phyloP scores from a whole-genome alignment of 305 asterid genomes.

The Petunia hybrid region DNA sequence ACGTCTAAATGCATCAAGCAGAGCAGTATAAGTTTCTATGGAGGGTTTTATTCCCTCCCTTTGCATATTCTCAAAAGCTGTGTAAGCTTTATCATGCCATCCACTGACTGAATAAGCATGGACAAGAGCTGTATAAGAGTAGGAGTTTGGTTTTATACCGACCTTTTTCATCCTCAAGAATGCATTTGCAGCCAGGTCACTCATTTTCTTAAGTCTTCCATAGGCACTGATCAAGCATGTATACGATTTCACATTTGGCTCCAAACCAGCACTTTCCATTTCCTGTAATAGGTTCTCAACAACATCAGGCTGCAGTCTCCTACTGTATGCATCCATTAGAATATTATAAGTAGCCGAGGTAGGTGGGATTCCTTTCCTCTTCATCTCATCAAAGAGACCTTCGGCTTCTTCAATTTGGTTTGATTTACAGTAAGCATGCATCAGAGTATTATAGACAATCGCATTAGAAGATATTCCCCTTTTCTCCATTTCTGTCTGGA shows the following conservation, averaged over 20 bases:
- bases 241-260: slow-evolving; percentile 84
- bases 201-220: slow-evolving; percentile 79
- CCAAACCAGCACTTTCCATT: slow-evolving; percentile 71
- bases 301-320: slow-evolving; percentile 83
- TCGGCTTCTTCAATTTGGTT: slow-evolving; percentile 88
- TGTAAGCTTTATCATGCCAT: slow-evolving; percentile 88
- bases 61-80: slow-evolving; percentile 73
- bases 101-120: slow-evolving; percentile 79
- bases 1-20: slow-evolving; percentile 84
- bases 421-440: slow-evolving; percentile 83
- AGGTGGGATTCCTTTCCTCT: slow-evolving; percentile 65
- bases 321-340: slow-evolving; percentile 88
- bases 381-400: slow-evolving; percentile 91
- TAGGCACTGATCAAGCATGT: slow-evolving; percentile 92
- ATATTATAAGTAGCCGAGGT: slow-evolving; percentile 78
- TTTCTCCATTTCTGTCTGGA: slow-evolving; percentile 89
- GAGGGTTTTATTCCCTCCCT: slow-evolving; percentile 81
- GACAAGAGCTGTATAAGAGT: slow-evolving; percentile 91
- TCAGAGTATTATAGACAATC: slow-evolving; percentile 77
- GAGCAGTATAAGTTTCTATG: slow-evolving; percentile 86
- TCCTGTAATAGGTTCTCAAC: slow-evolving; percentile 81
- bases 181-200: slow-evolving; percentile 90
- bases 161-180: slow-evolving; percentile 82
- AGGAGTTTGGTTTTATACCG: slow-evolving; percentile 87
- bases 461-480: slow-evolving; percentile 80